Conservation (phyloP, 345 rosid genomes). For the Citrus sinensis region DVS_A1.0 CM039164.1:27587001-27587500, state of each 20-base stretch:
- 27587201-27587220: not conserved
- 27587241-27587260: too few relatives aligned
- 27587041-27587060: conserved; percentile 89
- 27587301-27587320: conserved; percentile 91
- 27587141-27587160: conserved; percentile 37
- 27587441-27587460: conserved; percentile 57
- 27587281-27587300: not conserved
- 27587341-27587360: conserved; percentile 40
- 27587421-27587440: conserved; percentile 61
- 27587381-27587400: conserved; percentile 81
- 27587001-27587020: conserved; percentile 43
- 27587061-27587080: conserved; percentile 91
- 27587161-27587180: not conserved
- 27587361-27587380: conserved; percentile 69
- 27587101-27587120: conserved; percentile 73
- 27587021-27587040: conserved; percentile 67
- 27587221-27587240: not conserved
- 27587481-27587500: too few relatives aligned
- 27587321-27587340: conserved; percentile 93
- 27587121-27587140: conserved; percentile 84
- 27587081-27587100: conserved; percentile 70
- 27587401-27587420: conserved; percentile 71
- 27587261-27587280: too few relatives aligned
- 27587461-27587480: not conserved
- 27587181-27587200: not conserved